phyloP scores from a whole-genome alignment of 306 rosid species.

The Trichosanthes cucumerina region DNA sequence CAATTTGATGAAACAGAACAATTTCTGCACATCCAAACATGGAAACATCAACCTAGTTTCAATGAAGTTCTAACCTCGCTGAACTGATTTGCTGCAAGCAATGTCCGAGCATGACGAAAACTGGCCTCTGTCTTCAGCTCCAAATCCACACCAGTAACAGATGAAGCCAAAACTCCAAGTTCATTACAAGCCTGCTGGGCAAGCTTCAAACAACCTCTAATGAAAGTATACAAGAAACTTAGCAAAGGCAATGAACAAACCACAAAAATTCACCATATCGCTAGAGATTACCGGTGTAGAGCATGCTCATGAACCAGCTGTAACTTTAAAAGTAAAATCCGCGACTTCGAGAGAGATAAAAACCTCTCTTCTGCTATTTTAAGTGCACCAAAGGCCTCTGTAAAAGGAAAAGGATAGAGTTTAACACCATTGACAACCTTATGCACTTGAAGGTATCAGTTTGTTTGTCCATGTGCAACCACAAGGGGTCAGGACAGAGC shows the following conservation, averaged over 20 bases:
- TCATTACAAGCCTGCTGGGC: slow-evolving; percentile 92
- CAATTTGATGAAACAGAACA: neutral
- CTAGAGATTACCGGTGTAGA: slow-evolving; percentile 48
- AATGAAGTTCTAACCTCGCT: slow-evolving; percentile 54
- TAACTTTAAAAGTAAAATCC: slow-evolving; percentile 61
- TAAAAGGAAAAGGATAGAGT: slow-evolving; percentile 17
- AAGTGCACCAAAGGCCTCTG: slow-evolving; percentile 84
- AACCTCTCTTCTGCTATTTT: slow-evolving; percentile 82
- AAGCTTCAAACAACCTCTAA: slow-evolving; percentile 74
- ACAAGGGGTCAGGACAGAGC: neutral
- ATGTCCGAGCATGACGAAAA: slow-evolving; percentile 80
- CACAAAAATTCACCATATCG: neutral
- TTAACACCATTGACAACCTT: slow-evolving; percentile 8
- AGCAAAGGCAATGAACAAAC: neutral
- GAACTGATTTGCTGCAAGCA: slow-evolving; percentile 87
- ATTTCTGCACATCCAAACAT: neutral
- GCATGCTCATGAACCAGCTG: slow-evolving; percentile 91
- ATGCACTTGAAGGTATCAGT: neutral
- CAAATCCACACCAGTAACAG: slow-evolving; percentile 85
- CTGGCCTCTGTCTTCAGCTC: slow-evolving; percentile 91
- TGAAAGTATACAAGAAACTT: slow-evolving; percentile 15
- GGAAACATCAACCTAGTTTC: neutral
- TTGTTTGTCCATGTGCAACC: neutral
- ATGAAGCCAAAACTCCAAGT: slow-evolving; percentile 87
- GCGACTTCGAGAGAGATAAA: slow-evolving; percentile 69